Base-by-base conservation (phyloP, 139 green algal genomes). In the Chlorella sorokiniana region DNA sequence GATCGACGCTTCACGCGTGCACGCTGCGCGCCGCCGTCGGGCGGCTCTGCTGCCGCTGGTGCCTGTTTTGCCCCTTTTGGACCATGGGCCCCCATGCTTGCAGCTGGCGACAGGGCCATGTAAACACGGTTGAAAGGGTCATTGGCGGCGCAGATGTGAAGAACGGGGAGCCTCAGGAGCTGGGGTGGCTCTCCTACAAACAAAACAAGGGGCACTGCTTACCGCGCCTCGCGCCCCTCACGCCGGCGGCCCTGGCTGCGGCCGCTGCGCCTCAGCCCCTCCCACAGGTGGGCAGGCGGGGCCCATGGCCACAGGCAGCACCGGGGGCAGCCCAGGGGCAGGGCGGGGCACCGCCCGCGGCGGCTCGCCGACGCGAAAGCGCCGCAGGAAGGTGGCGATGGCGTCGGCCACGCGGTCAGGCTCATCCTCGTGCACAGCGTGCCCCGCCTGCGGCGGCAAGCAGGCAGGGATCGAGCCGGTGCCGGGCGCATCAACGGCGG, bases 391-490 rank as follows among this genome's bases (percentile, higher is more conserved):
- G 22, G 85, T 70, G 23, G 80, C 40, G 54, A 98, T 68, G 22
- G 91, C 84, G 44, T 93, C 88, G 27, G 92, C 88, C 5, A 89
- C 90, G 44, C 88, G 79, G 7, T 90, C 84, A 0, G 93, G 80
- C 78, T 97, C 92, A 70, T 98, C 95, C 84, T 98, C 95, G 74
- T 98, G 90, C 71, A 98, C 90, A 20, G 94, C 95, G 81, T 99
- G 95, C 8, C 96, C 96, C n/a, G 94, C 90, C 37, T 92, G 82
- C 78, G 76, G 22, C 33, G 22, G 25, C 4, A 67, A 23, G 22
- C 52, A 31, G 48, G 48, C 48, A 14, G 11, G 48, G 10, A 14
- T 56, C 11, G 48, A 23, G 48, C 11, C 14, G 48, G 48, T 56
- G 48, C 11, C 14, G 48, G 48, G 10, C 11, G 48, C 14, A 14